A percentile compares a stretch with the other conserved stretches of the same genome.
phyloP scores from a whole-genome alignment of 2,329 filamentous ascomycete species.

The Thelonectria rubi region DNA sequence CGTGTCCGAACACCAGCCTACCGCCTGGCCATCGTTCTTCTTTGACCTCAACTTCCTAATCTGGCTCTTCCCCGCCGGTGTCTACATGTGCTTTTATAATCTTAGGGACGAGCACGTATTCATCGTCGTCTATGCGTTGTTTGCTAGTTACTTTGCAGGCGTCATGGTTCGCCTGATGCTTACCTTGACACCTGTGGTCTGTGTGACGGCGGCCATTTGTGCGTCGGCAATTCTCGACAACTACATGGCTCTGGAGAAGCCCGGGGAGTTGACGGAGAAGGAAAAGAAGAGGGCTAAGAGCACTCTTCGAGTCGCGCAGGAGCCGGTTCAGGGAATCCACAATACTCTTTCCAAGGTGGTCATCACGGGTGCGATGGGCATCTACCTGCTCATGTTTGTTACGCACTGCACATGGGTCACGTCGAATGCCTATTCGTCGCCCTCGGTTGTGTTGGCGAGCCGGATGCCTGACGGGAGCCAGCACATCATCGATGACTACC shows the following conservation, averaged over 20 bases:
- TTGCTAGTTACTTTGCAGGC: slow-evolving; percentile 97
- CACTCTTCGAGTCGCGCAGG: slow-evolving; percentile 74
- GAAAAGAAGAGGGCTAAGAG: slow-evolving; percentile 65
- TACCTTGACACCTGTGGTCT: slow-evolving; percentile 94
- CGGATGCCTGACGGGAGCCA: slow-evolving; percentile 92
- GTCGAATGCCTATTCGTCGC: slow-evolving; percentile 97
- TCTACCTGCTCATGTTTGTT: slow-evolving; percentile 93
- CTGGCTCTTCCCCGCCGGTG: slow-evolving; percentile 98
- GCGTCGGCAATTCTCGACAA: slow-evolving; percentile 88
- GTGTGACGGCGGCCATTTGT: slow-evolving; percentile 89
- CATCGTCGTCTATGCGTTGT: slow-evolving; percentile 94
- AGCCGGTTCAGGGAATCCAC: slow-evolving; percentile 85
- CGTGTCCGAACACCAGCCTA: slow-evolving; percentile 99
- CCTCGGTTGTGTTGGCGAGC: slow-evolving; percentile 94
- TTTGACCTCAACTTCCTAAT: slow-evolving; percentile 98
- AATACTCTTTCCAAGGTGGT: slow-evolving; percentile 79
- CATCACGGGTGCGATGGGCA: slow-evolving; percentile 75
- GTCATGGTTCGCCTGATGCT: slow-evolving; percentile 99
- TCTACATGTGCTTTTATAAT: slow-evolving; percentile 97
- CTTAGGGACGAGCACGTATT: slow-evolving; percentile 97
- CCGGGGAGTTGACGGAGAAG: slow-evolving; percentile 51
- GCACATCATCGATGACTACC: slow-evolving; percentile 99
- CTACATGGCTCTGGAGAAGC: slow-evolving; percentile 77
- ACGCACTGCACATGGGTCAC: slow-evolving; percentile 99
- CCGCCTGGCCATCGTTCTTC: slow-evolving; percentile 98